phyloP scores from a whole-genome alignment of 2,329 filamentous ascomycete genomes.

The Cladosporium sphaerospermum region DNA sequence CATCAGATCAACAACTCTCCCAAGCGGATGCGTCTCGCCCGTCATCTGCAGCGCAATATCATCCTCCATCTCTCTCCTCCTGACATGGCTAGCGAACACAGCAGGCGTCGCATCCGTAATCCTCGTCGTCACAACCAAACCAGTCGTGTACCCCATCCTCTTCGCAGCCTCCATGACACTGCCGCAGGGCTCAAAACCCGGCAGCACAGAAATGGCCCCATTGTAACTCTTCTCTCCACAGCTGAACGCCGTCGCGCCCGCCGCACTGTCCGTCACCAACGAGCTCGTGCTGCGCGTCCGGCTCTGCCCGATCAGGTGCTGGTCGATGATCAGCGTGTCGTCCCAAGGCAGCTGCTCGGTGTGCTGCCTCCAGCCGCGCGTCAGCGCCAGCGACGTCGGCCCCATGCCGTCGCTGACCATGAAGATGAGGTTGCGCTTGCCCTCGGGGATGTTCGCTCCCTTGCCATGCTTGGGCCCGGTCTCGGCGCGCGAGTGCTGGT shows the following conservation, averaged over 20 bases:
- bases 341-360: constrained; percentile 64
- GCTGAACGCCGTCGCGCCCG: constrained; percentile 94
- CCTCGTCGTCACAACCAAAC: constrained; percentile 88
- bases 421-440: constrained; percentile 91
- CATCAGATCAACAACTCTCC: constrained; percentile 83
- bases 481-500: constrained; percentile 52
- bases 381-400: constrained; percentile 80
- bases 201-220: constrained; percentile 84
- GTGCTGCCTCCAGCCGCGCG: constrained; percentile 78
- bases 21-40: constrained; percentile 71
- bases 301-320: constrained; percentile 84
- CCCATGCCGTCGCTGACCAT: constrained; percentile 99
- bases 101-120: constrained; percentile 95
- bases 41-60: constrained; percentile 88
- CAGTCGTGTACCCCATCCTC: constrained; percentile 82
- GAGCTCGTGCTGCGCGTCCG: constrained; percentile 78
- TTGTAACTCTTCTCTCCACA: constrained; percentile 95
- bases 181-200: constrained; percentile 79
- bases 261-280: constrained; percentile 89
- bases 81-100: constrained; percentile 86
- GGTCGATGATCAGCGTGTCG: constrained; percentile 73
- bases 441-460: constrained; percentile 29
- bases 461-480: not conserved
- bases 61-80: constrained; percentile 74
- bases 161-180: constrained; percentile 93